A percentile compares a stretch with the other conserved stretches of the same genome.
These are phyloP conservation scores for Phylloporus arenicola DNA, from an alignment of 768 basidiomycete species.

Conservation along the genomic window DNA sequence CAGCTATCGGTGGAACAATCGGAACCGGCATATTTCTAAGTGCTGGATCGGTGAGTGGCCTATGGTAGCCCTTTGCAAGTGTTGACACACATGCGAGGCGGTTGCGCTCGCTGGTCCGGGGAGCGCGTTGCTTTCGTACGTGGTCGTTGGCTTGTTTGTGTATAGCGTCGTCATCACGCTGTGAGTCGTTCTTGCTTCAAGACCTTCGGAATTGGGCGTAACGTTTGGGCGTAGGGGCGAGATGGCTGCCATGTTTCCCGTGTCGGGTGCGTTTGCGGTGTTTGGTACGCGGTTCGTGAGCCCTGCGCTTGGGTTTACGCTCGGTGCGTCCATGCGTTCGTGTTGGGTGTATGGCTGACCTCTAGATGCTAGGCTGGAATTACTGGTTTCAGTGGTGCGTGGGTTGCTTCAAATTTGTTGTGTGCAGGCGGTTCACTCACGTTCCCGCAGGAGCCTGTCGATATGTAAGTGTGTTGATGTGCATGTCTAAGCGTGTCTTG, in stretches of 20 bases:
- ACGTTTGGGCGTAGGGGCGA: conserved; percentile 40
- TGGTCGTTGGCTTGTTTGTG: conserved; percentile 53
- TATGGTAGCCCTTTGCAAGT: not conserved
- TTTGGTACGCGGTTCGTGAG: conserved; percentile 58
- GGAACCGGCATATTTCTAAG: conserved; percentile 60
- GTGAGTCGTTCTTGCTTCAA: conserved; percentile 24
- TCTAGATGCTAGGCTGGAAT: conserved; percentile 40
- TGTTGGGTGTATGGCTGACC: not conserved
- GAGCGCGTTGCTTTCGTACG: conserved; percentile 57
- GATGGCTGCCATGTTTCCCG: conserved; percentile 61
- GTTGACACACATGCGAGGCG: conserved; percentile 29
- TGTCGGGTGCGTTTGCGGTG: conserved; percentile 55
- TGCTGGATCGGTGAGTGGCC: conserved; percentile 43
- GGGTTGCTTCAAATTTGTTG: not conserved
- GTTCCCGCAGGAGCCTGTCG: conserved; percentile 30
- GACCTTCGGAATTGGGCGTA: too few relatives aligned
- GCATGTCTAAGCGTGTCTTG: not conserved
- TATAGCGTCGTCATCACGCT: conserved; percentile 58
- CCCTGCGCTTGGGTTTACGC: conserved; percentile 53
- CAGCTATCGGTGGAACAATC: conserved; percentile 53
- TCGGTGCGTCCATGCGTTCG: conserved; percentile 33
- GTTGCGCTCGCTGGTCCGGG: conserved; percentile 55
- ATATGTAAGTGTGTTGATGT: conserved; percentile 30
- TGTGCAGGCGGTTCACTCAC: not conserved
- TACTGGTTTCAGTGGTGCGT: conserved; percentile 49